Evolutionary conservation across 2,329 filamentous ascomycete genomes (phyloP).

Genomic region (Domatiomyces catenatus): DNA sequence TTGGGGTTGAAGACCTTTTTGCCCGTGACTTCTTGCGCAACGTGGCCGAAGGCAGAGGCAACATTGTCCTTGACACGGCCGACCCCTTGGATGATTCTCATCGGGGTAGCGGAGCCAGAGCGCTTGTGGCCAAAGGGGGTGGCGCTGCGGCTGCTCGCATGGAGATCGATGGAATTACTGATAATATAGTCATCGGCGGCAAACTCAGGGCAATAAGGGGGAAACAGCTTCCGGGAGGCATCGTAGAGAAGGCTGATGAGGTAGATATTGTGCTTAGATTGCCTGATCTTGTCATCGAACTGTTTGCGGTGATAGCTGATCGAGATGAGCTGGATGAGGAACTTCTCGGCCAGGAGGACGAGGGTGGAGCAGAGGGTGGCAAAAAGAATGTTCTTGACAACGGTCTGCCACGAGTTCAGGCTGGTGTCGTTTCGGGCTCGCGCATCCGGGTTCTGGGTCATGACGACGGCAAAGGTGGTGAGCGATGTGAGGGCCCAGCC

Average conservation of each 20-base stretch:
- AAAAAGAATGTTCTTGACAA: constrained; percentile 44
- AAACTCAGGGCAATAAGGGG: constrained; percentile 83
- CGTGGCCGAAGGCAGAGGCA: constrained; percentile 79
- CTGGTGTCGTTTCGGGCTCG: constrained; percentile 19
- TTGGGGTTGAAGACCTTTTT: constrained; percentile 91
- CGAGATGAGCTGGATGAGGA: constrained; percentile 49
- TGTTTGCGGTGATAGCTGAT: constrained; percentile 56
- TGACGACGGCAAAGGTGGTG: constrained; percentile 41
- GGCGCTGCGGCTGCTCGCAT: constrained; percentile 34
- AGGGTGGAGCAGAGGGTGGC: constrained; percentile 41
- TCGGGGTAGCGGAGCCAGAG: constrained; percentile 56
- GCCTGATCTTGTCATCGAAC: constrained; percentile 58
- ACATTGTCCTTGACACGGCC: constrained; percentile 83
- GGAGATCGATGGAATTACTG: constrained; percentile 62
- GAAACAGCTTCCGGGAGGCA: constrained; percentile 74
- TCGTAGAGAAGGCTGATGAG: constrained; percentile 78
- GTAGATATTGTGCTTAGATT: constrained; percentile 73
- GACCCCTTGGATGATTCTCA: constrained; percentile 60
- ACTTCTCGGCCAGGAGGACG: constrained; percentile 43
- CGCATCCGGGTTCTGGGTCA: constrained; percentile 29
- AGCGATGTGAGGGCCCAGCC: constrained; percentile 45
- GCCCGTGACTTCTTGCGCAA: constrained; percentile 87
- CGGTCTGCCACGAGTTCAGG: constrained; percentile 35
- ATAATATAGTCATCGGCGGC: constrained; percentile 84
- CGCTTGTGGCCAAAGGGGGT: constrained; percentile 26